phyloP scores from a whole-genome alignment of 257 asterid genomes.

The Plantago major region DNA sequence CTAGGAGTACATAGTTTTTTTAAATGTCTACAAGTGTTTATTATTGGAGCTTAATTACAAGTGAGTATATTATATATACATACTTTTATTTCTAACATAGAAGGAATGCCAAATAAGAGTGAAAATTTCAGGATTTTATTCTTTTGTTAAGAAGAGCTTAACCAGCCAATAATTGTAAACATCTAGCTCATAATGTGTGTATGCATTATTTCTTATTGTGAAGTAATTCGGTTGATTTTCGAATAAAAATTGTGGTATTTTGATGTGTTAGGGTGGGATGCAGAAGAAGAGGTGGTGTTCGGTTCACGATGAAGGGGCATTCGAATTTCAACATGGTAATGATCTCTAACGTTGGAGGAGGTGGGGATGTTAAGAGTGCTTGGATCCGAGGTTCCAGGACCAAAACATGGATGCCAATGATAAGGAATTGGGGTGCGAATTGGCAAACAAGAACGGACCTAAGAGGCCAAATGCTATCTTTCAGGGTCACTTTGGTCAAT shows the following conservation, averaged over 20 bases:
- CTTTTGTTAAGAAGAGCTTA: too few species aligned
- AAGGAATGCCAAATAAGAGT: too few species aligned
- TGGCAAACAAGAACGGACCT: constrained; percentile 53
- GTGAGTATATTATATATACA: too few species aligned
- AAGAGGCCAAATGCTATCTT: constrained; percentile 51
- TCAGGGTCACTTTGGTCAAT: constrained; percentile 36
- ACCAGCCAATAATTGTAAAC: too few species aligned
- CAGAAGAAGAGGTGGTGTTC: constrained; percentile 58
- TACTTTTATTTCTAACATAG: too few species aligned
- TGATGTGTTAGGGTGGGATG: constrained; percentile 46
- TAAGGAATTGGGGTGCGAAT: constrained; percentile 70
- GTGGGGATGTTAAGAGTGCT: constrained; percentile 49
- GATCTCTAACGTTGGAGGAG: constrained; percentile 66
- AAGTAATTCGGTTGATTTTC: too few species aligned
- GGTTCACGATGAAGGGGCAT: constrained; percentile 64
- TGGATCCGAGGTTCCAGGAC: constrained; percentile 54
- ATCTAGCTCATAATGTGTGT: too few species aligned
- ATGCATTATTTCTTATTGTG: too few species aligned
- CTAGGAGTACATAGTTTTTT: too few species aligned
- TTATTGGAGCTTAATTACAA: too few species aligned
- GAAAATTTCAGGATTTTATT: too few species aligned
- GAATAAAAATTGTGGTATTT: not conserved
- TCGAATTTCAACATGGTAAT: constrained; percentile 58
- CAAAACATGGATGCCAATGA: constrained; percentile 45
- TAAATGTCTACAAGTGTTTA: too few species aligned